Evolutionary conservation across 225 moss, liverwort and hornwort genomes (phyloP).

Genomic region (Pleurozium schreberi): DNA sequence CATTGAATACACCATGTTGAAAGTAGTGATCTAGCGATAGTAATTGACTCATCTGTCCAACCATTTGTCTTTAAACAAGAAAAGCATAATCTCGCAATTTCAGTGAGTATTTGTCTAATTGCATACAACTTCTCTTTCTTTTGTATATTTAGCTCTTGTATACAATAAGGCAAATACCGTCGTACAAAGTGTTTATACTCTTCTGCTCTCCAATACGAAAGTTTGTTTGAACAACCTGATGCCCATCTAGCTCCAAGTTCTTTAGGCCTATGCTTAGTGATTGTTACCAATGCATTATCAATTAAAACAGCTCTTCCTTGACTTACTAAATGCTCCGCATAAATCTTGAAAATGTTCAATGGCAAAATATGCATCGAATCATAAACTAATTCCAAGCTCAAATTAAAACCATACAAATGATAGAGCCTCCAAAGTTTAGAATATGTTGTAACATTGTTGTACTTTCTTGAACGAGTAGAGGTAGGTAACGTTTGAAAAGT

Average conservation of each 20-base stretch:
- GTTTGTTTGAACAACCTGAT: neutral
- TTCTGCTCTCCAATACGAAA: neutral
- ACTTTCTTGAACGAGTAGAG: fast-evolving
- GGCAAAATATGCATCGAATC: neutral
- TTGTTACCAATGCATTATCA: neutral
- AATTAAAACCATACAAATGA: neutral
- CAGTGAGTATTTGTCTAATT: no score
- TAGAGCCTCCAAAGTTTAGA: neutral
- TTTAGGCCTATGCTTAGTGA: neutral
- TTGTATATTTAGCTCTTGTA: neutral
- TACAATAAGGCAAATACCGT: neutral
- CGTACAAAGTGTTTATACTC: neutral
- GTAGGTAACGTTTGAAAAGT: fast-evolving
- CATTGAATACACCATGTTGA: neutral
- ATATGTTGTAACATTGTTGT: neutral
- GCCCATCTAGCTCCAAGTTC: neutral
- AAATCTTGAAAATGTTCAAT: neutral
- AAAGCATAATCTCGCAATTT: no score
- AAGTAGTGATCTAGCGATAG: no score
- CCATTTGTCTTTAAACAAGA: no score
- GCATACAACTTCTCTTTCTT: no score
- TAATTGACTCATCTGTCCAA: no score
- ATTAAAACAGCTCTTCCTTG: neutral
- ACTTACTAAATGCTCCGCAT: neutral
- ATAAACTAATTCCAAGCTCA: neutral